Evolutionary conservation across 1,284 basidiomycete species (phyloP), one percentile per base, ranked within the genome.

Genomic region (Tilletiaria anomala): DNA sequence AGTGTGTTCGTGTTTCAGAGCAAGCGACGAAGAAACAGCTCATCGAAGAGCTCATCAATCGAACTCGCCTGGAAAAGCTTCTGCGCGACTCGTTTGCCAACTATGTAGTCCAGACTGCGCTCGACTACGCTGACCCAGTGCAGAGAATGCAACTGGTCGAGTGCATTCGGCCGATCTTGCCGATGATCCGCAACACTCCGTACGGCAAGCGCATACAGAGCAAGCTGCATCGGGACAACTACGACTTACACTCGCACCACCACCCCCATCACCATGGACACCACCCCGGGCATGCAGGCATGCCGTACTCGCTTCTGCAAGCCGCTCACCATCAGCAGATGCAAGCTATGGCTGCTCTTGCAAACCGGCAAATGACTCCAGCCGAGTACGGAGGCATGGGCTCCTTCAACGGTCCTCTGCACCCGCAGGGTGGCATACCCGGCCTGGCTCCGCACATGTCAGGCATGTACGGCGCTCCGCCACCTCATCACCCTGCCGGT

Each of bases 1-100:
- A 89, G 83, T 99, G 93, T 69, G 78, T 99, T 62, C 88, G 93
- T 40, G 93, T 97, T 38, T 89, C 93, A 39, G 89, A 96, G 69
- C 85, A 87, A 47, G 82, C 71, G 63, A 86, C 89, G 33, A 80
- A 93, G 47, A 93, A 93, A 72, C 78, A 87, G 67, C 76, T 99
- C 50, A 89, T 99, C 50, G 85, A 88, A 58, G 93, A 99, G 70
- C 75, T 97, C 40, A 75, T 96, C 46, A 93, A 94, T 70, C 82
- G 89, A 50, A 82, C 83, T 36, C 80, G 88, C 48, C 73, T 99
- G 36, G 93, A 99, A 72, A 94, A 96, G 70, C 74, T 99, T 33
- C 72, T 97, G 50, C 79, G 91, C 16, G 76, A 99, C 47, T 59
- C 57, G 31, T 66, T 63, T 47, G 63, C 60, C 38, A 66, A 66